Evolutionary conservation across 805 yeast species (phyloP).

Genomic region (Scheffersomyces amazonensis): DNA sequence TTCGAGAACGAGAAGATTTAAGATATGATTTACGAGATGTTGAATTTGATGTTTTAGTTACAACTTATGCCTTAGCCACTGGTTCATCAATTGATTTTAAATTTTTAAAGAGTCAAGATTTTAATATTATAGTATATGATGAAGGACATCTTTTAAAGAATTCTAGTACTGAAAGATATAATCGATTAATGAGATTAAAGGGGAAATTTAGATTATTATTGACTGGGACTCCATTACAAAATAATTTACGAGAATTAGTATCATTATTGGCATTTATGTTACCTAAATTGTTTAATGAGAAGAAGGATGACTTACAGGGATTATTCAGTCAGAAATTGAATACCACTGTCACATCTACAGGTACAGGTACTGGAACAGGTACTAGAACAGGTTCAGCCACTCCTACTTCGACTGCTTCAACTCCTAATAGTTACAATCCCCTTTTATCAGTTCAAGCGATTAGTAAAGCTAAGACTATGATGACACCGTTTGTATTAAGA

Average conservation of each 20-base stretch:
- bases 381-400: no score
- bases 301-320: constrained; percentile 75
- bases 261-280: constrained; percentile 88
- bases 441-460: constrained; percentile 88
- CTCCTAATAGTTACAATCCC: constrained; percentile 61
- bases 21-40: constrained; percentile 61
- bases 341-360: constrained; percentile 4
- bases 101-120: constrained; percentile 69
- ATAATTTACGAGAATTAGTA: constrained; percentile 85
- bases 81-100: constrained; percentile 80
- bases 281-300: constrained; percentile 77
- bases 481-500: constrained; percentile 95
- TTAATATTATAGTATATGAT: constrained; percentile 89
- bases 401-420: constrained; percentile 4
- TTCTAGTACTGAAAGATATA: constrained; percentile 81
- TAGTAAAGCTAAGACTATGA: constrained; percentile 91
- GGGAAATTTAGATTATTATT: constrained; percentile 83
- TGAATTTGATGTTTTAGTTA: constrained; percentile 83
- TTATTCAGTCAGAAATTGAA: constrained; percentile 86
- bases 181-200: constrained; percentile 76
- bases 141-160: constrained; percentile 98
- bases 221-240: constrained; percentile 97
- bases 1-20: constrained; percentile 78
- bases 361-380: background rate
- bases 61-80: constrained; percentile 90